Conservation (phyloP, 2,329 filamentous ascomycete genomes). For the Fusarium sp. region DNA sequence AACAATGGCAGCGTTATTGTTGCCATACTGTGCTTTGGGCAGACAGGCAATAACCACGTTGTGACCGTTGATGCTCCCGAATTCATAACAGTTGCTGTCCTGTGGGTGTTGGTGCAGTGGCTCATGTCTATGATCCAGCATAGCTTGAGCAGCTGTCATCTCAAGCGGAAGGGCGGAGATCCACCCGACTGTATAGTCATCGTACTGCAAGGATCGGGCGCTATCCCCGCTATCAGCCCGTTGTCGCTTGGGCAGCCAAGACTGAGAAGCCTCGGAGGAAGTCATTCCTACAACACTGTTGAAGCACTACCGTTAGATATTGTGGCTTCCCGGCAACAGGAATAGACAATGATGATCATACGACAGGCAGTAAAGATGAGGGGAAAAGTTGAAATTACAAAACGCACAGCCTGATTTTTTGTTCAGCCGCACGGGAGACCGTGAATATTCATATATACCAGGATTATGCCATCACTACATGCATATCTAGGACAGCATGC, state of each 20-base stretch:
- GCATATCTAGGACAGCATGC: neutral
- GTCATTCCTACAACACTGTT: accelerated
- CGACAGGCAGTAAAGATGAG: neutral
- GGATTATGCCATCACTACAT: neutral
- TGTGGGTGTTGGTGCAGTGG: neutral
- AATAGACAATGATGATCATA: accelerated
- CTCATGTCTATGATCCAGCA: slow-evolving; percentile 41
- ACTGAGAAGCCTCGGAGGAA: neutral
- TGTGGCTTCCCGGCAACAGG: accelerated
- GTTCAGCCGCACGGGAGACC: neutral
- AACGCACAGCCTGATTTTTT: accelerated
- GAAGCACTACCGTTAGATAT: accelerated
- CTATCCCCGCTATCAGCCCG: neutral
- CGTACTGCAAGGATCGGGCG: neutral
- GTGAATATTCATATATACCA: neutral
- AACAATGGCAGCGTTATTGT: slow-evolving; percentile 34
- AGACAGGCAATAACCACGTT: slow-evolving; percentile 43
- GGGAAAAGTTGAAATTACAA: neutral
- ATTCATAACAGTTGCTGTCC: slow-evolving; percentile 39
- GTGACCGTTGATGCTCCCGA: slow-evolving; percentile 34
- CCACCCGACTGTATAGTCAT: slow-evolving; percentile 45
- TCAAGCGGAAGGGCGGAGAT: slow-evolving; percentile 44
- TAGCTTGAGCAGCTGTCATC: slow-evolving; percentile 37
- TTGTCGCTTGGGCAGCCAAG: neutral
- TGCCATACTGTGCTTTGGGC: slow-evolving; percentile 26